Base-by-base conservation (phyloP, 345 rosid species). In the Eucalyptus curtisii region DNA sequence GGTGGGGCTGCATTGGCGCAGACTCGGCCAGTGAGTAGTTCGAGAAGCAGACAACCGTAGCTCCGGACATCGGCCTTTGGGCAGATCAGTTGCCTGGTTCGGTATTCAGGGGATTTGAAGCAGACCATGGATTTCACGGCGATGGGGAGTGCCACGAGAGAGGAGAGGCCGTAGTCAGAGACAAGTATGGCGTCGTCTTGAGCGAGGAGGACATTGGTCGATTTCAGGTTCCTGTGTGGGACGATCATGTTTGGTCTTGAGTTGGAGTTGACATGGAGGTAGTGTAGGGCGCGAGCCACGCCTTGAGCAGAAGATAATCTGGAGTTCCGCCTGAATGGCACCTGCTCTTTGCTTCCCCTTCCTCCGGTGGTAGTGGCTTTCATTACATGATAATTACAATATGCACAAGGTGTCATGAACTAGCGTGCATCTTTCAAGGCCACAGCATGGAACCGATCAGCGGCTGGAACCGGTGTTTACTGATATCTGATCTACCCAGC, bases 191-290 rank as follows among this genome's bases (percentile, higher is more conserved):
- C 49, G 11, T 92, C 93, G 22, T 93, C 84, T 45, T 92, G 90
- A 48, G 92, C 89, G 3, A 94, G 91, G 49, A 95, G 95, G 87
- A 95, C 90, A 87, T 95, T 94, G 27, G 95, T 87, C 30, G 87
- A 87, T 88, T 94, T 95, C 42, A 94, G 92, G 93, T 95, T 94
- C 2, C 96, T 95, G 25, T 95, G 96, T 2, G 95, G 94, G 61
- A 92, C 88, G 8, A 59, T 10, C 66, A 47, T 57, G 88, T 61
- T 42, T 2, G 55, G 82, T 76, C 82, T 17, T 22, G 47, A 30
- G 20, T 76, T 91, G 85, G 86, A 31, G 57, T 86, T 89, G 48
- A 13, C 87, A 89, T 95, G 96, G 88, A 95, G 95, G 89, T 92
- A 91, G 52, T 92, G 92, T n/a, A 94, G 27, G 57, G 94, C 94